Evolutionary conservation across 345 rosid species (phyloP).

Genomic region (Eucalyptus sp.): DNA sequence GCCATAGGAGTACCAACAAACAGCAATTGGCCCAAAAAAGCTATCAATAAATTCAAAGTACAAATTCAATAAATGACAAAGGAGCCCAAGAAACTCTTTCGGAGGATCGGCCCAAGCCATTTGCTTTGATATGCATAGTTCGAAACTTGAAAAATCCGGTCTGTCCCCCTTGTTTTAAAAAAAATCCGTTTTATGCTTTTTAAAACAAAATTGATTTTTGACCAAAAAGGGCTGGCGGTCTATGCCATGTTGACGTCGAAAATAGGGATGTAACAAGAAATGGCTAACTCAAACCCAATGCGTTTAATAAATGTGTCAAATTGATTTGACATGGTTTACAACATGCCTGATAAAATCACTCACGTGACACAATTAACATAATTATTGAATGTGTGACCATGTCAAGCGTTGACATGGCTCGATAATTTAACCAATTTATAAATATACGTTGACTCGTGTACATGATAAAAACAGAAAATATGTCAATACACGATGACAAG

Average conservation of each 20-base stretch:
- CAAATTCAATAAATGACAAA: neutral
- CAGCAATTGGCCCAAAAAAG: neutral
- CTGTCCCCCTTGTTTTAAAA: neutral
- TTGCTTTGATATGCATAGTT: neutral
- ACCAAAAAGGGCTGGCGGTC: neutral
- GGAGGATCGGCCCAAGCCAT: neutral
- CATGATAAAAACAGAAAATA: neutral
- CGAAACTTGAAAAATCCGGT: neutral
- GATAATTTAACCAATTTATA: neutral
- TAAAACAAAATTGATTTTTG: neutral
- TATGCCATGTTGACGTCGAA: neutral
- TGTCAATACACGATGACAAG: neutral
- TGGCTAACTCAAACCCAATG: neutral
- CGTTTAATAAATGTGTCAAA: neutral
- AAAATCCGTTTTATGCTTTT: neutral
- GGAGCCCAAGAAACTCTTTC: neutral
- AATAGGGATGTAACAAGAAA: neutral
- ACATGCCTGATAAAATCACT: neutral
- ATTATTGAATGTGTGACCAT: neutral
- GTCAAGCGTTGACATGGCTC: neutral
- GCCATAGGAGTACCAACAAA: neutral
- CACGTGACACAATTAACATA: rapidly evolving
- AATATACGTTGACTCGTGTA: neutral
- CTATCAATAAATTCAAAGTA: neutral
- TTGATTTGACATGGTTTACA: neutral